These are phyloP conservation scores for Discostella pseudostelligera DNA, from an alignment of 108 stramenopile genomes.

Conservation along the genomic window DNA sequence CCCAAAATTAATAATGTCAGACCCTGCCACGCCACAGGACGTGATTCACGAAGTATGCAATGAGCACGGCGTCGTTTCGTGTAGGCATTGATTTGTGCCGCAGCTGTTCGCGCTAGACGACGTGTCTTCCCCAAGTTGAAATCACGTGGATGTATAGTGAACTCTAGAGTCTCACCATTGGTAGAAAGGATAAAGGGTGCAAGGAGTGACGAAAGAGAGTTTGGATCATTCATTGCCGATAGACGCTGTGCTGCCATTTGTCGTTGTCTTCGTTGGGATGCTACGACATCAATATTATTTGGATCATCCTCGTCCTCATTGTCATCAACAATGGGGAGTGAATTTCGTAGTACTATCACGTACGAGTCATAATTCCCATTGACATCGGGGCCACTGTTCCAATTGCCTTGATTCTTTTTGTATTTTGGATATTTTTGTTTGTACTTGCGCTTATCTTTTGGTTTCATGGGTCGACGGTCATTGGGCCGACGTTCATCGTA, in stretches of 20 bases:
- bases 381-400: conserved; percentile 55
- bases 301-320: conserved; percentile 17
- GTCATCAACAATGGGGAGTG: conserved; percentile 15
- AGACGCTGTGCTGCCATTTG: conserved; percentile 31
- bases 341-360: conserved; percentile 44
- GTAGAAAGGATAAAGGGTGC: conserved; percentile 45
- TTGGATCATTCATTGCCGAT: conserved; percentile 58
- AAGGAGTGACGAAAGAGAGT: conserved; percentile 53
- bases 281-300: conserved; percentile 10
- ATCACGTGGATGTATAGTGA: conserved; percentile 54
- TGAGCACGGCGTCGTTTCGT: conserved; percentile 60
- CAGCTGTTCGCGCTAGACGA: conserved; percentile 53
- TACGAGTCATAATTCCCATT: conserved; percentile 67
- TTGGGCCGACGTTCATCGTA: not conserved
- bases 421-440: conserved; percentile 20
- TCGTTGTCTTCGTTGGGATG: conserved; percentile 49
- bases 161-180: conserved; percentile 27
- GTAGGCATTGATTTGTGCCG: conserved; percentile 69
- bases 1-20: conserved; percentile 68
- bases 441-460: conserved; percentile 20
- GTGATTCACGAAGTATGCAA: conserved; percentile 61
- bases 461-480: conserved; percentile 10
- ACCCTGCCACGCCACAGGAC: conserved; percentile 62
- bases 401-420: conserved; percentile 16
- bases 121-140: conserved; percentile 66